phyloP scores from a whole-genome alignment of 2,329 filamentous ascomycete genomes.

The Fusarium pseudonygamai region DNA sequence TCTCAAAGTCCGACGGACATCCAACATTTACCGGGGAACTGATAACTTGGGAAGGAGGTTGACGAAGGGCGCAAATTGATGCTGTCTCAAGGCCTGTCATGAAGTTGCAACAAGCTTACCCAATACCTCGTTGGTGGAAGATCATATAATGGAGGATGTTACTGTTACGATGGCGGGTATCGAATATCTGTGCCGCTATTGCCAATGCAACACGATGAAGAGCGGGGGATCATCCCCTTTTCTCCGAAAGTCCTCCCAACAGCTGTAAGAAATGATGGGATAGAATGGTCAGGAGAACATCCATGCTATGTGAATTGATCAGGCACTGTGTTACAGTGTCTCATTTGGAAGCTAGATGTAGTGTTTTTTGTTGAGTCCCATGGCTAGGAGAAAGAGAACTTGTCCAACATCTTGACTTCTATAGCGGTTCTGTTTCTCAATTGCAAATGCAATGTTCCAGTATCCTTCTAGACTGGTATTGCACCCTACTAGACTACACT shows the following conservation, averaged over 20 bases:
- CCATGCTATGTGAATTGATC: not conserved
- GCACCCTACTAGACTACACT: not conserved
- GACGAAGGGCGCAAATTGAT: not conserved
- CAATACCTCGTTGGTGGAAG: not conserved
- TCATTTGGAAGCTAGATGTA: not conserved
- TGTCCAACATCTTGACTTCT: no score
- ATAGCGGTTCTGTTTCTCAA: not conserved
- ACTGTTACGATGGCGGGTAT: not conserved
- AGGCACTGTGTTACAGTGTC: no score
- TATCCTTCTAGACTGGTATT: not conserved
- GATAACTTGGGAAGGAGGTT: not conserved
- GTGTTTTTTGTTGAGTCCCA: not conserved
- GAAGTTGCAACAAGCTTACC: not conserved
- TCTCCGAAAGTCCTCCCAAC: not conserved
- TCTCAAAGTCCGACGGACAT: not conserved
- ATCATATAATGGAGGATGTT: not conserved
- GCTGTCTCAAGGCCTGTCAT: not conserved
- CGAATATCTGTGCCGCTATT: not conserved
- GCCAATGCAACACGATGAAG: not conserved
- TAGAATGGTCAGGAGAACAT: not conserved
- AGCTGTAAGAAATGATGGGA: not conserved
- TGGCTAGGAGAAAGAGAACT: not conserved
- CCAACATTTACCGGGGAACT: no score
- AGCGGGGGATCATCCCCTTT: not conserved
- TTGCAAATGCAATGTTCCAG: not conserved